A percentile compares a stretch with the other conserved stretches of the same genome.
phyloP scores from a whole-genome alignment of 108 stramenopile species.

The Craspedostauros australis region DNA sequence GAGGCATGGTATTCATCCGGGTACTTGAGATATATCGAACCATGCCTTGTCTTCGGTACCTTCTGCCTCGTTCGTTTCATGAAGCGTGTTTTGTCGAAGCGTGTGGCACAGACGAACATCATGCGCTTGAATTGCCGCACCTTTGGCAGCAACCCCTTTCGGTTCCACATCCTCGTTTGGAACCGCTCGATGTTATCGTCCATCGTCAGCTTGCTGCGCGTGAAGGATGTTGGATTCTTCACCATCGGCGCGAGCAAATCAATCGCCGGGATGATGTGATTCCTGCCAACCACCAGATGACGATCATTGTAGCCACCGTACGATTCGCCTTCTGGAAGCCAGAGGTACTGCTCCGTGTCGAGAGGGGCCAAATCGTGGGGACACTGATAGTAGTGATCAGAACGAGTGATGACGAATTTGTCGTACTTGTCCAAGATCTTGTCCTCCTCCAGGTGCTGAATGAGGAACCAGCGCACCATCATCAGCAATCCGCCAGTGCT shows the following conservation, averaged over 20 bases:
- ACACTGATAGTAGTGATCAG: slow-evolving; percentile 46
- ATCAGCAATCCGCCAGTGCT: slow-evolving; percentile 32
- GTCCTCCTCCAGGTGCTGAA: slow-evolving; percentile 6
- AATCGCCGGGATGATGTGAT: slow-evolving; percentile 18
- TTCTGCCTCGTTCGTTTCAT: too few species aligned
- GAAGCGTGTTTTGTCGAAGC: too few species aligned
- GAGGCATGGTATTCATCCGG: slow-evolving; percentile 1
- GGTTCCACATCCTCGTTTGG: slow-evolving; percentile 1
- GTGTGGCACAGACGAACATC: slow-evolving; percentile 38
- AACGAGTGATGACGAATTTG: slow-evolving; percentile 38
- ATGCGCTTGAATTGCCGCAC: slow-evolving; percentile 15
- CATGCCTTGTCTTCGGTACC: too few species aligned
- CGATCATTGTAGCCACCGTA: slow-evolving; percentile 36
- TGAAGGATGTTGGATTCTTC: neutral
- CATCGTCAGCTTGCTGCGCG: neutral
- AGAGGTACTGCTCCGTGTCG: slow-evolving; percentile 7
- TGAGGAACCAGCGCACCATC: slow-evolving; percentile 38
- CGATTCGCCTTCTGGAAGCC: slow-evolving; percentile 32
- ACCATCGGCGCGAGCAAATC: slow-evolving; percentile 28
- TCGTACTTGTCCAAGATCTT: slow-evolving; percentile 21
- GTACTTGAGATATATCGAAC: too few species aligned
- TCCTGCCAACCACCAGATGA: slow-evolving; percentile 7
- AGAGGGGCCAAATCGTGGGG: slow-evolving; percentile 17
- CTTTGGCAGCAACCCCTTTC: slow-evolving; percentile 1
- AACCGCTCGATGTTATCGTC: neutral